Evolutionary conservation across 306 rosid genomes (phyloP).

Genomic region (Vicia sativa): DNA sequence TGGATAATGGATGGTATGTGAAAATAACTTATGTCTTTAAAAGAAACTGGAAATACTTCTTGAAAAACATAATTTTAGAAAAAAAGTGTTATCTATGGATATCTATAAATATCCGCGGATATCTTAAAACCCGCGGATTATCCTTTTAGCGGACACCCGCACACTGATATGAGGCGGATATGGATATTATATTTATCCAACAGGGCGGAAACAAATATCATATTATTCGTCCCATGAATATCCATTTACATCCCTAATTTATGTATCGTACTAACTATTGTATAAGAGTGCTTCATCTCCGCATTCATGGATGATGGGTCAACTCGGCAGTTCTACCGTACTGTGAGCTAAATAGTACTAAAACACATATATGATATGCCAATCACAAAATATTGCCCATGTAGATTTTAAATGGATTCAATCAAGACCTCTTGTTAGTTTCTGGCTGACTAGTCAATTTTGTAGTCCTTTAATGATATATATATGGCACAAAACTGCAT

Average conservation of each 20-base stretch:
- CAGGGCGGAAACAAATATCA: no score
- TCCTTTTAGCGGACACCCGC: no score
- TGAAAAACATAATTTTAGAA: no score
- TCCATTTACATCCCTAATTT: constrained; percentile 5
- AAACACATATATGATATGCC: background rate
- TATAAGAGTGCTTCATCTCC: background rate
- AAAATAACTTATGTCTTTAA: no score
- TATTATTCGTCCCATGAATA: no score
- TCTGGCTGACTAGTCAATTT: background rate
- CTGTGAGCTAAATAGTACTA: background rate
- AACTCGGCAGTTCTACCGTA: constrained; percentile 7
- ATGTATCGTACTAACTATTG: constrained; percentile 3
- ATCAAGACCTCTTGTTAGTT: constrained; percentile 16
- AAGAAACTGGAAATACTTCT: no score
- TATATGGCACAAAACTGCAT: background rate
- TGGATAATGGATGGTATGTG: no score
- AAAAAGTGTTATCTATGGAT: background rate
- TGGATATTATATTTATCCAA: no score
- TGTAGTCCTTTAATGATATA: background rate
- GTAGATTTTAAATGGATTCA: constrained; percentile 18
- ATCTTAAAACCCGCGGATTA: no score
- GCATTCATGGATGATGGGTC: constrained; percentile 12
- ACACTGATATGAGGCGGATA: no score
- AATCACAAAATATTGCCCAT: background rate
- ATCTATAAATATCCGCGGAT: no score